These are phyloP conservation scores for Aspergillus bertholletiae DNA, from an alignment of 495 filamentous ascomycete genomes.

Conservation along the genomic window DNA sequence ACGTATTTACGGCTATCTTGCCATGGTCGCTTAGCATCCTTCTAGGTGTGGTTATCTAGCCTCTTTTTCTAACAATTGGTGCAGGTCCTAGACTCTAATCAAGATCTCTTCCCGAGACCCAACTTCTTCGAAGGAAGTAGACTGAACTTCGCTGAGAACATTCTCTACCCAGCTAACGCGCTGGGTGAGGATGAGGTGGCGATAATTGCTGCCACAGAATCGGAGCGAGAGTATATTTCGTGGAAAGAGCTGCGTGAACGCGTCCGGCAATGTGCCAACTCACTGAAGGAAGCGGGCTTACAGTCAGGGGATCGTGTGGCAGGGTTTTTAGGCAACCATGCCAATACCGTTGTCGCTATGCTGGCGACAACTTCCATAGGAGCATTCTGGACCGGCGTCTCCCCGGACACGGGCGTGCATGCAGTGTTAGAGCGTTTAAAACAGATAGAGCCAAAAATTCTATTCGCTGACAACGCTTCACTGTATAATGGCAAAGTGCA, in stretches of 20 bases:
- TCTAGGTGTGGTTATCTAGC: too few relatives aligned
- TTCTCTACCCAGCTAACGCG: conserved; percentile 67
- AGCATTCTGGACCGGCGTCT: conserved; percentile 88
- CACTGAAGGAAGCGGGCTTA: conserved; percentile 60
- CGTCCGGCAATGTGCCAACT: conserved; percentile 68
- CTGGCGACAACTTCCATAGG: conserved; percentile 75
- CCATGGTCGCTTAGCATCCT: too few relatives aligned
- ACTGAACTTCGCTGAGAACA: conserved; percentile 90
- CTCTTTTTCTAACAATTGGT: conserved; percentile 5
- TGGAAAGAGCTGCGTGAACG: conserved; percentile 78
- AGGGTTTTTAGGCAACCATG: conserved; percentile 85
- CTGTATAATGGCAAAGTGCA: conserved; percentile 87
- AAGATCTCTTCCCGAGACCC: conserved; percentile 79
- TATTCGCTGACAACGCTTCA: conserved; percentile 84
- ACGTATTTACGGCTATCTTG: conserved; percentile 18
- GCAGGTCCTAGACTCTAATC: conserved; percentile 64
- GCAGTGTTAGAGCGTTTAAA: conserved; percentile 76
- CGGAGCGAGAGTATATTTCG: conserved; percentile 61
- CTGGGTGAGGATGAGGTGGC: conserved; percentile 57
- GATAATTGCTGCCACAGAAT: conserved; percentile 73
- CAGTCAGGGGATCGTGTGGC: conserved; percentile 70
- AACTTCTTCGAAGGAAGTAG: conserved; percentile 74
- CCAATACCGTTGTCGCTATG: conserved; percentile 81
- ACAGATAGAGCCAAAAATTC: conserved; percentile 75
- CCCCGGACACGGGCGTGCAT: conserved; percentile 76